A percentile compares a stretch with the other conserved stretches of the same genome.
These are phyloP conservation scores for Poronia punctata DNA, from an alignment of 495 filamentous ascomycete species.

Conservation along the genomic window DNA sequence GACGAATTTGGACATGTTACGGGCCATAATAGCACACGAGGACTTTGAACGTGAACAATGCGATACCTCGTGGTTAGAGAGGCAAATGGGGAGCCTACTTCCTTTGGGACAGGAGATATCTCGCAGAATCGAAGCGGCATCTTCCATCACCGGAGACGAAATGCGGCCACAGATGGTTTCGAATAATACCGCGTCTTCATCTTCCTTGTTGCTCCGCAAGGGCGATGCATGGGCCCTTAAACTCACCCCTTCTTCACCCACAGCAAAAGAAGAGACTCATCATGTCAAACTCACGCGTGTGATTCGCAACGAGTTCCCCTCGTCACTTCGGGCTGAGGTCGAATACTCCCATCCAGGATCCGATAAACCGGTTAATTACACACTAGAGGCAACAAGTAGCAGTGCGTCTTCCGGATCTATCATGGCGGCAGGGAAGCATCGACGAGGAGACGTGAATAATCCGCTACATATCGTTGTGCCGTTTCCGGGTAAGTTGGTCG, in stretches of 20 bases:
- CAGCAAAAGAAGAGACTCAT: constrained; percentile 14
- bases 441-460: constrained; percentile 44
- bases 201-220: constrained; percentile 44
- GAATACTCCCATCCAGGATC: constrained; percentile 42
- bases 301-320: constrained; percentile 52
- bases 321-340: constrained; percentile 46
- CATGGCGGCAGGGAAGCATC: constrained; percentile 38
- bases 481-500: constrained; percentile 52
- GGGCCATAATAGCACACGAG: constrained; percentile 43
- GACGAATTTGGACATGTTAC: constrained; percentile 48
- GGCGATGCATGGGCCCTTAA: constrained; percentile 52
- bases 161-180: neutral
- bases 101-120: constrained; percentile 25
- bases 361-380: constrained; percentile 30
- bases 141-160: neutral
- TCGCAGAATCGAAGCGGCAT: neutral
- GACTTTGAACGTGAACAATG: constrained; percentile 39
- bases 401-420: constrained; percentile 42
- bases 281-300: constrained; percentile 49
- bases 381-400: constrained; percentile 40
- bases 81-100: constrained; percentile 24
- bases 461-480: constrained; percentile 51
- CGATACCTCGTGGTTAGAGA: constrained; percentile 54
- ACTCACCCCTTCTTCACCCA: constrained; percentile 27
- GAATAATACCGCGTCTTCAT: constrained; percentile 3